These are phyloP conservation scores for Phanerochaete sordida DNA, from an alignment of 768 basidiomycete species.

Conservation along the genomic window DNA sequence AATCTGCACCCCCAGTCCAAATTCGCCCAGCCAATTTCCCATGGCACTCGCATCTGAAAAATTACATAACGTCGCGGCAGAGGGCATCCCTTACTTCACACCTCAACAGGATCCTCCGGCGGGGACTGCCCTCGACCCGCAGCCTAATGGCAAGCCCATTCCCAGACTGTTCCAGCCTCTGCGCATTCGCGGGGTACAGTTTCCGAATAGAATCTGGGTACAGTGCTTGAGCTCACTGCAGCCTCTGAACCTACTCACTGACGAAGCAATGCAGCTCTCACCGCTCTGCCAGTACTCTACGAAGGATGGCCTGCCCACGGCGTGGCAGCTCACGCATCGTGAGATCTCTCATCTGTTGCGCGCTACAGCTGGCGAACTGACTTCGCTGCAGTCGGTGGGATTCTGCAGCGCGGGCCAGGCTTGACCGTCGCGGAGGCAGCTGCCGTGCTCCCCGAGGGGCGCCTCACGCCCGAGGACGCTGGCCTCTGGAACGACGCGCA, in stretches of 20 bases:
- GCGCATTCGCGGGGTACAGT: slow-evolving; percentile 33
- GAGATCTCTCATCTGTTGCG: background rate
- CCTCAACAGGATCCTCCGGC: slow-evolving; percentile 42
- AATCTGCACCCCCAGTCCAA: too few species aligned
- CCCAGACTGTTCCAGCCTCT: slow-evolving; percentile 53
- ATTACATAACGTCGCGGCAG: slow-evolving; percentile 14
- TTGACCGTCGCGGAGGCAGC: slow-evolving; percentile 65
- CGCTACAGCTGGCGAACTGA: background rate
- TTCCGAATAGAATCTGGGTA: slow-evolving; percentile 29
- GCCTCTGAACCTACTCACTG: background rate
- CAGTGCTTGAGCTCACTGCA: background rate
- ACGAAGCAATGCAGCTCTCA: slow-evolving; percentile 33
- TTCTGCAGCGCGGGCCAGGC: slow-evolving; percentile 51
- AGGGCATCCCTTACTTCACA: slow-evolving; percentile 42
- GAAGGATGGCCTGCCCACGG: slow-evolving; percentile 45
- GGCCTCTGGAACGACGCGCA: slow-evolving; percentile 68
- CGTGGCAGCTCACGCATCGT: slow-evolving; percentile 57
- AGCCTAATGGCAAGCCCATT: slow-evolving; percentile 28
- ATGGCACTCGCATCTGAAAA: background rate
- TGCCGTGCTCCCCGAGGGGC: slow-evolving; percentile 54
- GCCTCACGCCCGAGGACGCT: slow-evolving; percentile 59
- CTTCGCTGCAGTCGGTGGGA: slow-evolving; percentile 42
- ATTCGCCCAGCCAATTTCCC: background rate
- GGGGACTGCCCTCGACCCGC: slow-evolving; percentile 38
- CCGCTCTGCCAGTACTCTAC: slow-evolving; percentile 63